Conservation (phyloP, 768 basidiomycete genomes). For the Russula lepida region DNA sequence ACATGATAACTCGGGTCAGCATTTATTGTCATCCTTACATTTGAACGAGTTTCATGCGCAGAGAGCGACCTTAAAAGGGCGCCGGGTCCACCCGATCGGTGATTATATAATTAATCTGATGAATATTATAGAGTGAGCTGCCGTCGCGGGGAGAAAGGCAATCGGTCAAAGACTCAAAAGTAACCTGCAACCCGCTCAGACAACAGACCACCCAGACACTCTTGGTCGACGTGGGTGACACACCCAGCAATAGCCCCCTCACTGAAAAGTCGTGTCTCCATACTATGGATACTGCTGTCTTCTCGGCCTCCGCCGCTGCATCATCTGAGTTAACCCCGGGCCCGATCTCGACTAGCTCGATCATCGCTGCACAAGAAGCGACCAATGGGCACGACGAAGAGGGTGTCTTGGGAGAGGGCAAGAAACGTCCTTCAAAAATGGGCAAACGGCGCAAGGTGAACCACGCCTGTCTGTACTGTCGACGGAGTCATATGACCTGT, state of each 20-base stretch:
- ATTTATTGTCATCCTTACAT: not conserved
- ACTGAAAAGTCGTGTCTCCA: not conserved
- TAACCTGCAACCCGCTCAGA: not conserved
- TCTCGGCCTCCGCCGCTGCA: not conserved
- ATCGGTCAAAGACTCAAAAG: not conserved
- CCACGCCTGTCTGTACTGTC: slow-evolving; percentile 90
- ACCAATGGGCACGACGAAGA: slow-evolving; percentile 20
- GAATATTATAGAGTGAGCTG: not conserved
- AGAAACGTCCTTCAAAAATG: slow-evolving; percentile 35
- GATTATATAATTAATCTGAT: not conserved
- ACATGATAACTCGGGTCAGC: not conserved
- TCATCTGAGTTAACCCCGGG: slow-evolving; percentile 1
- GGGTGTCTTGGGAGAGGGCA: slow-evolving; percentile 28
- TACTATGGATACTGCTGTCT: not conserved
- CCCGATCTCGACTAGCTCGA: not conserved
- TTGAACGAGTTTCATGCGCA: too few relatives aligned
- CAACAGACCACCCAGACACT: not conserved
- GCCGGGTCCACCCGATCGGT: not conserved
- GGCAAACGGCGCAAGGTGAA: slow-evolving; percentile 78
- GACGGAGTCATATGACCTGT: slow-evolving; percentile 89
- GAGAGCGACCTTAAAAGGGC: too few relatives aligned
- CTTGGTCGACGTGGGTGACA: not conserved
- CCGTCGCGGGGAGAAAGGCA: not conserved
- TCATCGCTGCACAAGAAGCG: not conserved
- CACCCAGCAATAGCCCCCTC: not conserved